Conservation (phyloP, 2,329 filamentous ascomycete genomes). For the Aspergillus fischeri region DNA sequence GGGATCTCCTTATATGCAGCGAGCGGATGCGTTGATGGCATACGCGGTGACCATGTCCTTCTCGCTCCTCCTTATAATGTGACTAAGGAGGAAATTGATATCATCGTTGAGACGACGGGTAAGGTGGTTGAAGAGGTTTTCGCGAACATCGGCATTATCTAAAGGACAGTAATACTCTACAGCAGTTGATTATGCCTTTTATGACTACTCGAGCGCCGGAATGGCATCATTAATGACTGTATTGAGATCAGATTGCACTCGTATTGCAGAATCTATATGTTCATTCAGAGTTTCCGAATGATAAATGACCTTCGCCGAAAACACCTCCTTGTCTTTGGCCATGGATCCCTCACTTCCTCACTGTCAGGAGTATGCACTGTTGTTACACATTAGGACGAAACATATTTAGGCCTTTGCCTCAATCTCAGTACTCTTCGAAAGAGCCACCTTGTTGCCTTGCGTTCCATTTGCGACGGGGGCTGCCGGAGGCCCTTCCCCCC, state of each 20-base stretch:
- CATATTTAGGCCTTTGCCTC: constrained; percentile 20
- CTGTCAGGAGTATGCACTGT: neutral
- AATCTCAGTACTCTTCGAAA: constrained; percentile 19
- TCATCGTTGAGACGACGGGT: constrained; percentile 50
- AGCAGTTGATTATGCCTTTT: neutral
- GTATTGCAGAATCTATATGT: neutral
- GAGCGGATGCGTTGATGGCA: constrained; percentile 55
- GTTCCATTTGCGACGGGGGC: constrained; percentile 20
- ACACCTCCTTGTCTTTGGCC: neutral
- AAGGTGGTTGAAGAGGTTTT: constrained; percentile 54
- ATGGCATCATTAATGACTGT: neutral
- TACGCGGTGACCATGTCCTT: constrained; percentile 65
- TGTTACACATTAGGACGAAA: constrained; percentile 15
- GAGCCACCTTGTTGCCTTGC: constrained; percentile 11
- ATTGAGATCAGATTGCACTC: no score
- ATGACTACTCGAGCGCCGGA: neutral
- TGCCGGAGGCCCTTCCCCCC: constrained; percentile 31
- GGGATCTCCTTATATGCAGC: constrained; percentile 62
- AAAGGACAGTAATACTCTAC: neutral
- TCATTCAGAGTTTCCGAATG: neutral
- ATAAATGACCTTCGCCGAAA: neutral
- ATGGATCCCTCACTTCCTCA: neutral
- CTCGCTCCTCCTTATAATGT: constrained; percentile 67
- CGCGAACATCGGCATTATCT: constrained; percentile 4
- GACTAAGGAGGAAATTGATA: constrained; percentile 52